Base-by-base conservation (phyloP, 192 early-diverging fungal genomes). In the Mortierella alpina region DNA sequence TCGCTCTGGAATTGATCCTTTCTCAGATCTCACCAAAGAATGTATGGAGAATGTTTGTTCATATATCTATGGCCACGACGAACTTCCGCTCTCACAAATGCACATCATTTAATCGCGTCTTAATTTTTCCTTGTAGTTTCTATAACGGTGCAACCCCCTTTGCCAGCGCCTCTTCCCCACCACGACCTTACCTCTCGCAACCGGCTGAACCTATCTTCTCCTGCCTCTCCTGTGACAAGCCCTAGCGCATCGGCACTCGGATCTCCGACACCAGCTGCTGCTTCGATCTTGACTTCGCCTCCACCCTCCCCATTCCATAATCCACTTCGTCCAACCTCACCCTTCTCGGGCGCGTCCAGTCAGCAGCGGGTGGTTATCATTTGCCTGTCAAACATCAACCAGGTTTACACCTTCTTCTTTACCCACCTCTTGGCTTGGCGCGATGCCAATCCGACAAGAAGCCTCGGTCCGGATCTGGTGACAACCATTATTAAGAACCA, bases 1-100 rank as follows among this genome's bases (percentile, higher is more conserved):
- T 39, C 73, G 88, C 13, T 72, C 82, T 1, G 69, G 77, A 39
- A 68, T 80, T 44, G 77, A 80, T 41, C 64, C 70, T 2, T 80
- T 57, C 63, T 44, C 54, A 5, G 77, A 80, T 47, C 77, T 80
- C 17, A 51, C 77, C 23, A 68, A 61, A 61, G 65, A 80, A 52
- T 80, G 77, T 80, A 80, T 41, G 70, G 14, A 10, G 15, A 46
- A 10, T 53, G 14, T 66, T 22, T 51, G 13, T 4, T 15, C 9
- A 2, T 18, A 8, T 4, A 45, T 7, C 1, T 63, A 40, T n/a
- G n/a, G 10, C 20, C 11, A 1, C 9, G 31, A 5, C 0, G 2
- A 22, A 9, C 22, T 8, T 22, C 15, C 46, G 8, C 22, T 64
- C 11, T 17, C 14, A 68, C 45, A 42, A 12, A 22, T n/a, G 31